phyloP scores from a whole-genome alignment of 352 stramenopile genomes.

The Globisporangium cystogenes region DNA sequence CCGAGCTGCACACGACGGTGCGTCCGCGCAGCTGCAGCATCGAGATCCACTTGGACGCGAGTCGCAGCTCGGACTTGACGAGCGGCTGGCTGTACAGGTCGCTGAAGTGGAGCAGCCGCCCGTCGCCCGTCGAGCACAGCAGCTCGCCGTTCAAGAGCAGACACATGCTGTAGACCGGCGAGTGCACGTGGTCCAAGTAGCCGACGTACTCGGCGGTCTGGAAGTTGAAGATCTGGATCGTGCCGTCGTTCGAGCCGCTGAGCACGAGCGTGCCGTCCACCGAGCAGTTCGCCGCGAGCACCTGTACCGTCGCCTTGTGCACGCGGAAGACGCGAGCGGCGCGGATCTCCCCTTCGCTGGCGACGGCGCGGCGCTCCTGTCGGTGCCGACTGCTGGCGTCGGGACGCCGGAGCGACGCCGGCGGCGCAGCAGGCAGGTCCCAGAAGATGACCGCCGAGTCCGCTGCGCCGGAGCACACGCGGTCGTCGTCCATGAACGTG shows the following conservation, averaged over 20 bases:
- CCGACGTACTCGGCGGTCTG: slow-evolving; percentile 36
- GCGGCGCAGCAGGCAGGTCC: slow-evolving; percentile 14
- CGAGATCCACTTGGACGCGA: slow-evolving; percentile 58
- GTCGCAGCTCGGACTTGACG: slow-evolving; percentile 26
- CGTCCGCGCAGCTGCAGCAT: slow-evolving; percentile 39
- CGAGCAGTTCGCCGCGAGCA: slow-evolving; percentile 17
- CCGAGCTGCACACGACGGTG: slow-evolving; percentile 45
- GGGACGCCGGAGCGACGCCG: background rate
- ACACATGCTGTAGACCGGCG: slow-evolving; percentile 49
- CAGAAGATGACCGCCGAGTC: slow-evolving; percentile 61
- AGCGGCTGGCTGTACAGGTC: slow-evolving; percentile 14
- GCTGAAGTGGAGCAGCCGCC: slow-evolving; percentile 41
- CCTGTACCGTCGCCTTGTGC: slow-evolving; percentile 54
- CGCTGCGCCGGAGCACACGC: slow-evolving; percentile 53
- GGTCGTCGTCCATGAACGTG: slow-evolving; percentile 14
- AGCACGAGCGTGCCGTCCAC: slow-evolving; percentile 23
- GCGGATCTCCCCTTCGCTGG: slow-evolving; percentile 3
- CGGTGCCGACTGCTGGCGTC: background rate
- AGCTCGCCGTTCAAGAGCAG: slow-evolving; percentile 22
- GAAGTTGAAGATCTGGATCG: slow-evolving; percentile 62
- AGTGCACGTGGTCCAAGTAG: slow-evolving; percentile 31
- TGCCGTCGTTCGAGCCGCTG: slow-evolving; percentile 69
- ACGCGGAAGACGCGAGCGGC: slow-evolving; percentile 26
- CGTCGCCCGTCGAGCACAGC: slow-evolving; percentile 65
- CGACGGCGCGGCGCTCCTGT: background rate